A percentile compares a stretch with the other conserved stretches of the same genome.
These are phyloP conservation scores for Kodamaea kaohsiungensis DNA, from an alignment of 805 yeast genomes.

Conservation along the genomic window DNA sequence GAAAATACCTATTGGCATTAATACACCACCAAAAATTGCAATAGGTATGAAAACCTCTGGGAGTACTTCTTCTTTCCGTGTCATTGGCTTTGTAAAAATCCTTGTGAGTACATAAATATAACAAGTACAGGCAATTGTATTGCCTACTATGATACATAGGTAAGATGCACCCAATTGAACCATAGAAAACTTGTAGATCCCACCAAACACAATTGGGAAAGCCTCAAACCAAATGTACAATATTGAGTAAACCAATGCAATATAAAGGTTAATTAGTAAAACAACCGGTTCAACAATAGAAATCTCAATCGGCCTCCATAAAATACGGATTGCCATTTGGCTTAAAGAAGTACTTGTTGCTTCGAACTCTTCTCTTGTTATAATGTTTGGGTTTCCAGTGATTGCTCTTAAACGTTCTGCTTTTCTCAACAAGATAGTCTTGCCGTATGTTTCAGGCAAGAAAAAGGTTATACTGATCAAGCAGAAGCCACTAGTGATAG, in stretches of 20 bases:
- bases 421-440: conserved; percentile 48
- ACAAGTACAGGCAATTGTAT: conserved; percentile 16
- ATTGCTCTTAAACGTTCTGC: conserved; percentile 47
- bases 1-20: conserved; percentile 23
- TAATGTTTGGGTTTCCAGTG: conserved; percentile 50
- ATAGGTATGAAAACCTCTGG: conserved; percentile 22
- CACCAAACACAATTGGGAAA: conserved; percentile 56
- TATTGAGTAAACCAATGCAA: conserved; percentile 53
- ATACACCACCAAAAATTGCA: conserved; percentile 22
- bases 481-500: conserved; percentile 40
- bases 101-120: conserved; percentile 13
- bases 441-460: conserved; percentile 52
- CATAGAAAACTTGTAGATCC: conserved; percentile 46
- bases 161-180: conserved; percentile 51
- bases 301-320: conserved; percentile 52
- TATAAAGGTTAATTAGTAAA: conserved; percentile 50
- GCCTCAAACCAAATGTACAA: conserved; percentile 62
- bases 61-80: conserved; percentile 11
- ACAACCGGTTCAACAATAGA: conserved; percentile 57
- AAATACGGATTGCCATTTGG: conserved; percentile 25
- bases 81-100: conserved; percentile 14
- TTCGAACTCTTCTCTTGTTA: conserved; percentile 40
- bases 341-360: conserved; percentile 20
- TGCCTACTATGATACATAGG: conserved; percentile 49
- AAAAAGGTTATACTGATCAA: conserved; percentile 33